Conservation (phyloP, 2,329 filamentous ascomycete species). For the Botrytis hyacinthi region DNA sequence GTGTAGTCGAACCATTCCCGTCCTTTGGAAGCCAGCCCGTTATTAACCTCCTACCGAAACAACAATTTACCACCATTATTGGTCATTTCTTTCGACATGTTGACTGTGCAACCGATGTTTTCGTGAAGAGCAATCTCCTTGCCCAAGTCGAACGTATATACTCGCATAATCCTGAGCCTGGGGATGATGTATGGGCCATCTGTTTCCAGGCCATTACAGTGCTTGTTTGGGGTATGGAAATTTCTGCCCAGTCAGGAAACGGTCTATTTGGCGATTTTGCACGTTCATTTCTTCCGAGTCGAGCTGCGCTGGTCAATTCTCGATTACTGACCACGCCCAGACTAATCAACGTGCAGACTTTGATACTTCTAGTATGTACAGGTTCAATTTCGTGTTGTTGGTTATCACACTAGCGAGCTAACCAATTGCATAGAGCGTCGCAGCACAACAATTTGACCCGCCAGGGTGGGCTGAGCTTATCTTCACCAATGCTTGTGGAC, state of each 20-base stretch:
- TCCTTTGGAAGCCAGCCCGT: constrained; percentile 11
- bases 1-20: constrained; percentile 14
- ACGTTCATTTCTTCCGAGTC: constrained; percentile 19
- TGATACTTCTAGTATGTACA: constrained; percentile 20
- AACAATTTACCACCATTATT: constrained; percentile 9
- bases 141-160: constrained; percentile 17
- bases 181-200: constrained; percentile 17
- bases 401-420: neutral
- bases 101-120: constrained; percentile 18
- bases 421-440: constrained; percentile 12
- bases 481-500: constrained; percentile 18
- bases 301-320: constrained; percentile 21
- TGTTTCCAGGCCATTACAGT: constrained; percentile 17
- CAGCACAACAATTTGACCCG: constrained; percentile 21
- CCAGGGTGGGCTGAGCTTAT: constrained; percentile 20
- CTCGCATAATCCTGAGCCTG: constrained; percentile 4
- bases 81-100: constrained; percentile 19
- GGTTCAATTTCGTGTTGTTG: neutral
- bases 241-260: constrained; percentile 8
- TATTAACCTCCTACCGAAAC: constrained; percentile 14
- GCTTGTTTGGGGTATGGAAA: constrained; percentile 21
- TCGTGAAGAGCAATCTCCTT: constrained; percentile 16
- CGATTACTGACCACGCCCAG: constrained; percentile 18
- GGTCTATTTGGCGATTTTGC: constrained; percentile 21
- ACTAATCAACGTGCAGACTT: constrained; percentile 21